Base-by-base conservation (phyloP, 345 rosid species). In the Populus tremula region DNA sequence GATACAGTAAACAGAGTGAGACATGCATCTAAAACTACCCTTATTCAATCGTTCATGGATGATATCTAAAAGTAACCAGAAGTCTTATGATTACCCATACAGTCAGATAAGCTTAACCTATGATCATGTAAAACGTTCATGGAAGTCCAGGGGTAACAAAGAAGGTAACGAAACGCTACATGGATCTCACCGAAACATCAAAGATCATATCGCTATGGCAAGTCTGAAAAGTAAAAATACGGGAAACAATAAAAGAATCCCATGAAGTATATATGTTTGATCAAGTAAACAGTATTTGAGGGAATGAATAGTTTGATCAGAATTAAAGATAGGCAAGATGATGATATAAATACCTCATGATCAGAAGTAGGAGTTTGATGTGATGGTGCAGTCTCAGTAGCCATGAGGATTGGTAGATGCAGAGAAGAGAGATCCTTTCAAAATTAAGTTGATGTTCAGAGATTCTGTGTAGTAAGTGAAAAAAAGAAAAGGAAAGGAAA, bases 311-410 rank as follows among this genome's bases (percentile, higher is more conserved):
- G 5, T 33, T 36, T 36, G 70, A 67, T 38, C 49, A 67, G 14
- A 67, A 13, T 47, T 47, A 21, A 67, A 67, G 43, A 17, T 17
- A 67, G 39, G 12, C 70, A 41, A 11, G 72, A 69, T 69, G 71
- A 11, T 69, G 53, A n/a, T 35, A 18, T 18, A 67, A 33, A 70
- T 61, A 77, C 80, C 80, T 77, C 31, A 27, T 69, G 73, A 59
- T 54, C 41, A 27, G 74, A 16, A 27, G 47, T 20, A 64, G 79
- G 41, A 69, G 69, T 39, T 16, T 41, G 80, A 29, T 70, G 80
- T 45, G 80, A 39, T 53, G 79, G 1, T 47, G 70, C 21, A 77
- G 76, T 71, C 27, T 64, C 67, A 18, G 81, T 71, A 63, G 81
- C 71, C 72, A 78, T 71, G 39, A 53, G 35, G 41, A 35, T 31